A percentile compares a stretch with the other conserved stretches of the same genome.
phyloP scores from a whole-genome alignment of 768 basidiomycete species.

The Cyathus striatus region DNA sequence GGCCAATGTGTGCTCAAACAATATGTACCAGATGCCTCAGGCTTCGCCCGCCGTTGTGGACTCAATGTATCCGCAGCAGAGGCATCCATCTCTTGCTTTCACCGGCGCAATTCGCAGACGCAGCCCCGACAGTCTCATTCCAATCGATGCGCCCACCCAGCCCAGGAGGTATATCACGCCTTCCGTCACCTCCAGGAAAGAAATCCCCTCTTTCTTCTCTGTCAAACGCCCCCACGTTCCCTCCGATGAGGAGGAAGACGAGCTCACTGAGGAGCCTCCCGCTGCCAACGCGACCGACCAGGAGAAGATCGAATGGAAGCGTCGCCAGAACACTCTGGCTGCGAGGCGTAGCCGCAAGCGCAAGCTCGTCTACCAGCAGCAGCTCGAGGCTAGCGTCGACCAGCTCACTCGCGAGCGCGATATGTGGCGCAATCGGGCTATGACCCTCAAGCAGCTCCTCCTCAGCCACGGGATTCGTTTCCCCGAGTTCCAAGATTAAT shows the following conservation, averaged over 20 bases:
- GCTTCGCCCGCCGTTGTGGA: slow-evolving; percentile 8
- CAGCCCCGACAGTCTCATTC: slow-evolving; percentile 58
- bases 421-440: neutral
- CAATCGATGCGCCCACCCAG: slow-evolving; percentile 78
- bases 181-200: slow-evolving; percentile 75
- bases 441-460: neutral
- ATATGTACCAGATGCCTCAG: slow-evolving; percentile 8
- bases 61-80: neutral
- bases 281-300: slow-evolving; percentile 40
- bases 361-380: neutral
- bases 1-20: slow-evolving; percentile 8
- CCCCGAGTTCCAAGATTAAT: neutral
- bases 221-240: slow-evolving; percentile 45
- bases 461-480: neutral
- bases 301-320: slow-evolving; percentile 73
- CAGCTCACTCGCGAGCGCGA: neutral
- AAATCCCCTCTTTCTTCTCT: slow-evolving; percentile 64
- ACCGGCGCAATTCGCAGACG: neutral
- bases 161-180: slow-evolving; percentile 66
- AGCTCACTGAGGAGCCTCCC: slow-evolving; percentile 34
- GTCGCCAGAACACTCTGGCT: slow-evolving; percentile 80
- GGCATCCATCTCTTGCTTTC: neutral
- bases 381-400: neutral
- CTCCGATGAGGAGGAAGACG: slow-evolving; percentile 50
- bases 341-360: slow-evolving; percentile 63